Base-by-base conservation (phyloP, 78 protist species). In the Monocercomonoides exilis region DNA sequence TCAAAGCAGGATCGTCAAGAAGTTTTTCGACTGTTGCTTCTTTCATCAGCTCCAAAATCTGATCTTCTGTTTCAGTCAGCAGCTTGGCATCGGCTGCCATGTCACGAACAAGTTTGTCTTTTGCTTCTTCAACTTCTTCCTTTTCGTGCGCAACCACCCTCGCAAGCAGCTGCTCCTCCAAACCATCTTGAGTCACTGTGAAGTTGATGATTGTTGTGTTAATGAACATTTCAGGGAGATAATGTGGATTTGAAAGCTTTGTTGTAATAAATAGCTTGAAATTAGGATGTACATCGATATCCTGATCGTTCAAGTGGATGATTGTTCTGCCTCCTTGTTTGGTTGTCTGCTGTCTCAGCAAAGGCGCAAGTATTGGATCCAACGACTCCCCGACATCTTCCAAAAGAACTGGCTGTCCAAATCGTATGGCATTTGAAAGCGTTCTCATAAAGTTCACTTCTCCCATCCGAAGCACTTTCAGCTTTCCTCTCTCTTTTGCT, bases 141-240 rank as follows among this genome's bases (percentile, higher is more conserved):
- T 79, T 79, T 85, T 94, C 96, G 2, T 0, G 0, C 1, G 88
- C 44, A 43, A 94, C 92, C 0, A 91, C 94, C 21, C 91, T 89
- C 6, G 82, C 91, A 32, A 94, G 92, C 41, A 92, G 88, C 88
- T 94, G 96, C 80, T 91, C 92, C 38, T 89, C 88, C 29, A 94
- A 81, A 0, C 94, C 92, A 2, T 2, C 0, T 89, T 5, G 43
- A 44, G 96, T 94, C 41, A 94, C 93, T 45, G 93, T 89, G 82
- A 94, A 94, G 92, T 94, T 94, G 88, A 91, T 85, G 38, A 94
- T n/a, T 0, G 94, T 94, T 35, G 92, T 94, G 64, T 84, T 89
- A 84, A 89, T 89, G 35, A 85, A 87, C 32, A 92, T 35, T 42
- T 94, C 95, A 2, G 96, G 96, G 77, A 88, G 41, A 86, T 88